Base-by-base conservation (phyloP, 257 asterid genomes). In the Penstemon barbatus region DNA sequence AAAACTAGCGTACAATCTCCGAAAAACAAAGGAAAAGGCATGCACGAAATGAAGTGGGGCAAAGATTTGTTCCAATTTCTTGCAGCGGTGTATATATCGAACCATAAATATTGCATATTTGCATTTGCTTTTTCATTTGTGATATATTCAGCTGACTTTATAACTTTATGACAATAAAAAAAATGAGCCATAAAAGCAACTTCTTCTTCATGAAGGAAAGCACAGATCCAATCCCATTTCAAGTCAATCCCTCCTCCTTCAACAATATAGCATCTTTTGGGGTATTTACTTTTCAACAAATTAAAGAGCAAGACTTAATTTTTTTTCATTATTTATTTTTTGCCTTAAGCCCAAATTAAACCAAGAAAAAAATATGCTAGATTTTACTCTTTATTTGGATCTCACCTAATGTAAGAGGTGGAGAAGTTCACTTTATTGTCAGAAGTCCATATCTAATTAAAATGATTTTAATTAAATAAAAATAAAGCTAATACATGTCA, bases 141-240 rank as follows among this genome's bases (percentile, higher is more conserved):
- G 13, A 59, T 59, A 8, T 63, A 51, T 54, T 25, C 60, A 39
- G 70, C 61, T 63, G 65, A 6, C 64, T 43, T 65, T 60, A 57
- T 70, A 64, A 37, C 60, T 75, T 70, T 63, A 2, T 0, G 33
- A 69, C 67, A 39, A 4, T 42, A 73, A 38, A 10, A 11, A 36
- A 70, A 65, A 44, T 38, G 36, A 63, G 40, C 33, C 70, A 66
- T 45, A 70, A 79, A 75, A 75, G 78, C 55, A 36, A 63, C 80
- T 75, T 71, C 82, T 78, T 78, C 78, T 54, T 9, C 73, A 72
- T 46, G 83, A 79, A 79, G 83, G 52, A 79, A 79, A 75, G 83
- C 75, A 79, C 83, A 51, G 64, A 73, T 68, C 61, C 77, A 51
- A 57, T 54, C 45, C 71, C 58, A 11, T 61, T 71, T 56, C 61